phyloP scores from a whole-genome alignment of 2,329 filamentous ascomycete genomes.

The Colletotrichum spinosum region DNA sequence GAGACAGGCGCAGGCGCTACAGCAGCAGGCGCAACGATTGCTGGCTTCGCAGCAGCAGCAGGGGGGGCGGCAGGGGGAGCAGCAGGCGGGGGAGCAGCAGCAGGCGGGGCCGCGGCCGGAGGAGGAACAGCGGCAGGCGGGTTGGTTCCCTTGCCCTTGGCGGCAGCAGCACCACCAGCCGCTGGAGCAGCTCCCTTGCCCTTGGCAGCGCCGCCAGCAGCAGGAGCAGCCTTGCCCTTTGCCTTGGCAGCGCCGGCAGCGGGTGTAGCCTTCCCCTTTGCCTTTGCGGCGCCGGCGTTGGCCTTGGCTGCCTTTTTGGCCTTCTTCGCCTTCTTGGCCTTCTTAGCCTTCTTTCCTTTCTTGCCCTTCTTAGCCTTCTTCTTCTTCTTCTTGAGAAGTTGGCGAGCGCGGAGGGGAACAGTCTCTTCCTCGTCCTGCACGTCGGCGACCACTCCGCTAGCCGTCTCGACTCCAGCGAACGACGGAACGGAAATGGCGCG shows the following conservation, averaged over 20 bases:
- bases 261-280: slow-evolving; percentile 7
- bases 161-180: slow-evolving; percentile 4
- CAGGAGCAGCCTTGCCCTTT: slow-evolving; percentile 22
- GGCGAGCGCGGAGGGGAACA: slow-evolving; percentile 25
- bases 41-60: slow-evolving; percentile 4
- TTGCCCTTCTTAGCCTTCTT: slow-evolving; percentile 26
- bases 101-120: slow-evolving; percentile 18
- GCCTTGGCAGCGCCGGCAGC: slow-evolving; percentile 3
- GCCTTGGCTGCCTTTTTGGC: slow-evolving; percentile 24
- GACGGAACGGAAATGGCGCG: slow-evolving; percentile 30
- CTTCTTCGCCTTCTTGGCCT: slow-evolving; percentile 22
- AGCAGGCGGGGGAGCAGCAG: slow-evolving; percentile 11
- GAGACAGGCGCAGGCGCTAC: slow-evolving; percentile 27
- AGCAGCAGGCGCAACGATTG: slow-evolving; percentile 17
- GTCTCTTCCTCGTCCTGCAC: slow-evolving; percentile 19
- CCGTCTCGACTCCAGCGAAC: slow-evolving; percentile 31
- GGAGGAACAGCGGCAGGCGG: slow-evolving; percentile 17
- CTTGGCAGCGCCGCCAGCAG: slow-evolving; percentile 16
- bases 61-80: slow-evolving; percentile 3
- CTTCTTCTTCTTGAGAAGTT: slow-evolving; percentile 32
- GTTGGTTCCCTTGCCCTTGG: slow-evolving; percentile 16
- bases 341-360: slow-evolving; percentile 30
- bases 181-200: slow-evolving; percentile 19
- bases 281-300: slow-evolving; percentile 19
- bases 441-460: slow-evolving; percentile 27